phyloP scores from a whole-genome alignment of 2,329 filamentous ascomycete genomes.

The Exophiala sideris region DNA sequence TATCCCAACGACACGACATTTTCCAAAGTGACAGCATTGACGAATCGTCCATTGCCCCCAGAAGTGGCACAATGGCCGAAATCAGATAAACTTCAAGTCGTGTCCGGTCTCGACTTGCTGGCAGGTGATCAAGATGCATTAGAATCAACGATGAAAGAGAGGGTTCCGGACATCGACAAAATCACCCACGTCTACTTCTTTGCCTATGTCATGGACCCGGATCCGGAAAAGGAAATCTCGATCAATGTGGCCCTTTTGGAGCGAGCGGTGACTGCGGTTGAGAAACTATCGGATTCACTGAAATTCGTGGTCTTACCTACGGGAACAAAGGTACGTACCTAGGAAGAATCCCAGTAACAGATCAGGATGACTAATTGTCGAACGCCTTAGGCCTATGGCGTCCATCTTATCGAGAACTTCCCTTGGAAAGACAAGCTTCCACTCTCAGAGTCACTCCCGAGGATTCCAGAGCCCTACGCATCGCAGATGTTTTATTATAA shows the following conservation, averaged over 20 bases:
- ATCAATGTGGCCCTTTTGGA: conserved; percentile 39
- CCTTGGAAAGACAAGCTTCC: conserved; percentile 28
- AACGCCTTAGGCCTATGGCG: conserved; percentile 31
- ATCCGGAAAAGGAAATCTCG: conserved; percentile 21
- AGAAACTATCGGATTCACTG: conserved; percentile 30
- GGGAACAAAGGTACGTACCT: conserved; percentile 34
- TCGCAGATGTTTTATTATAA: conserved; percentile 34
- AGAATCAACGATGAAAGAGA: conserved; percentile 23
- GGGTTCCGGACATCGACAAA: conserved; percentile 34
- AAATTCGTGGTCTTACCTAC: conserved; percentile 35
- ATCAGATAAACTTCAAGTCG: conserved; percentile 34
- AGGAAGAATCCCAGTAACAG: background rate
- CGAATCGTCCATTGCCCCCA: conserved; percentile 37
- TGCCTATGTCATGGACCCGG: conserved; percentile 4
- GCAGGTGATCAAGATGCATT: conserved; percentile 15
- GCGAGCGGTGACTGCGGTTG: conserved; percentile 35
- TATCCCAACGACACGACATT: conserved; percentile 38
- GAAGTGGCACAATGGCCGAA: conserved; percentile 38
- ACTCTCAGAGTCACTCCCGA: conserved; percentile 31
- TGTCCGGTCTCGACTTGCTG: conserved; percentile 39
- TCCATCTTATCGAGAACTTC: conserved; percentile 32
- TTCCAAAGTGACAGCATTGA: conserved; percentile 38
- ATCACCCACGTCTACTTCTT: conserved; percentile 42
- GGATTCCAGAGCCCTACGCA: conserved; percentile 31
- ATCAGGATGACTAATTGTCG: background rate